These are phyloP conservation scores for Anaeromyces robustus DNA, from an alignment of 192 early-diverging fungal genomes.

Conservation along the genomic window DNA sequence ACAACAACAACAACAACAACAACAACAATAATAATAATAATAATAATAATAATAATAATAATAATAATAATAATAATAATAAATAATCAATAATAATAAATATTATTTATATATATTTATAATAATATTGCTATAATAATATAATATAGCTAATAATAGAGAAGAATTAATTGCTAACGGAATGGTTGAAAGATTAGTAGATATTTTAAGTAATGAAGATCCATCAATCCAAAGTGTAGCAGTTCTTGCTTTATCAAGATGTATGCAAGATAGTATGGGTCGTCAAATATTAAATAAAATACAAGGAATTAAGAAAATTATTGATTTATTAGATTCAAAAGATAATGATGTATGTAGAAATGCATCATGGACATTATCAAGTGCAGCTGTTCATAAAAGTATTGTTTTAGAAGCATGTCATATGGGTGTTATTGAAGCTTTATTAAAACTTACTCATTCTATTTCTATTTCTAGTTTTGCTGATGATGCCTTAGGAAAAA, in stretches of 20 bases:
- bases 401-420: constrained; percentile 25
- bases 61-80: too few species aligned
- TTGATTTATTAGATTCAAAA: constrained; percentile 19
- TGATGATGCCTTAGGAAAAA: constrained; percentile 32
- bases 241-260: constrained; percentile 10
- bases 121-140: too few species aligned
- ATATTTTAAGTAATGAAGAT: constrained; percentile 9
- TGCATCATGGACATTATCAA: constrained; percentile 29
- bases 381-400: constrained; percentile 15
- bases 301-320: constrained; percentile 14
- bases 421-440: constrained; percentile 24
- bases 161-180: constrained; percentile 13
- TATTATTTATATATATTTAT: too few species aligned
- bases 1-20: too few species aligned
- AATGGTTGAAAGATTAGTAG: constrained; percentile 9
- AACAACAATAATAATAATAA: too few species aligned
- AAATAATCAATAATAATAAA: too few species aligned
- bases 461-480: constrained; percentile 27
- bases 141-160: constrained; percentile 8
- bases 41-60: too few species aligned
- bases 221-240: constrained; percentile 6
- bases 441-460: constrained; percentile 18
- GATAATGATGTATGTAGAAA: constrained; percentile 29
- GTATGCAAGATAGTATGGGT: constrained; percentile 12
- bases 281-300: constrained; percentile 4